Conservation (phyloP, 2,329 filamentous ascomycete species). For the Beauveria varroae region DNA sequence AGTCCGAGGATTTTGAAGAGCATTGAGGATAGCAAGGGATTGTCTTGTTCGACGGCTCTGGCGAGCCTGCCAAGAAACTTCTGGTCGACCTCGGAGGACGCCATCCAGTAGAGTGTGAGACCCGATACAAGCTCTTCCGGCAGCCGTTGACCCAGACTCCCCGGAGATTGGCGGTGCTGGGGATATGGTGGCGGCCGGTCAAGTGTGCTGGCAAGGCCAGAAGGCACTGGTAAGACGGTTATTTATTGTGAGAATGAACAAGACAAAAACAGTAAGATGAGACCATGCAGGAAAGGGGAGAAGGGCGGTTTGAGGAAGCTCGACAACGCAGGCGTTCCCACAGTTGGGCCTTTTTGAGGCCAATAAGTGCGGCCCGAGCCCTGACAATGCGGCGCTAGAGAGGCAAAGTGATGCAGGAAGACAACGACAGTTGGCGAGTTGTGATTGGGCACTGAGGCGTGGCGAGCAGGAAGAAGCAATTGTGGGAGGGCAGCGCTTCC, state of each 20-base stretch:
- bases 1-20: slow-evolving; percentile 88
- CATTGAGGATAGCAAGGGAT: slow-evolving; percentile 70
- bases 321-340: slow-evolving; percentile 6
- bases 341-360: slow-evolving; percentile 7
- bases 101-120: slow-evolving; percentile 51
- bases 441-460: slow-evolving; percentile 23
- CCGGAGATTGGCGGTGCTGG: not conserved
- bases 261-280: slow-evolving; percentile 12
- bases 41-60: slow-evolving; percentile 67
- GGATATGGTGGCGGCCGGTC: not conserved
- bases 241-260: not conserved
- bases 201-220: slow-evolving; percentile 6
- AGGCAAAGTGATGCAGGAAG: slow-evolving; percentile 9
- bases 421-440: slow-evolving; percentile 28
- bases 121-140: slow-evolving; percentile 4
- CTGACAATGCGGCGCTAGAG: slow-evolving; percentile 11
- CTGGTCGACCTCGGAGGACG: slow-evolving; percentile 93
- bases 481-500: not conserved
- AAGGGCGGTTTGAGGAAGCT: slow-evolving; percentile 1
- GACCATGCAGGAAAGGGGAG: slow-evolving; percentile 19
- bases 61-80: slow-evolving; percentile 92
- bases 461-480: not conserved
- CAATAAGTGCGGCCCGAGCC: slow-evolving; percentile 10
- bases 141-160: not conserved
- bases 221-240: slow-evolving; percentile 4